These are phyloP conservation scores for Colletotrichum zoysiae DNA, from an alignment of 2,329 filamentous ascomycete genomes.

Conservation along the genomic window DNA sequence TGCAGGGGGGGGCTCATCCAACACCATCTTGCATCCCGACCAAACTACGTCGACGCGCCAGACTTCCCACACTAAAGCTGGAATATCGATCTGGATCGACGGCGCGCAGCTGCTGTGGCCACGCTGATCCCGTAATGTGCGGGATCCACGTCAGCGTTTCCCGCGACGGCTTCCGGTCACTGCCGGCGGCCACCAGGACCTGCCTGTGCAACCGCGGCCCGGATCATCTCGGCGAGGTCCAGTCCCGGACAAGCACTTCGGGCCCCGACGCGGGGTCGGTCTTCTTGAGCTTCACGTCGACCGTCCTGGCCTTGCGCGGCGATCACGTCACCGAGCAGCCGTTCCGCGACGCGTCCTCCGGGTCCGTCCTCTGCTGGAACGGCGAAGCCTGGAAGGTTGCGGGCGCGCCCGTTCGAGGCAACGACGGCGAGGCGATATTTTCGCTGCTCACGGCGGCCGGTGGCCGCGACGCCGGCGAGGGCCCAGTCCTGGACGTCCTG, in stretches of 20 bases:
- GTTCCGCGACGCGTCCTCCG: slow-evolving; percentile 66
- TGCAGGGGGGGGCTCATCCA: not conserved
- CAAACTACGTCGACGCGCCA: not conserved
- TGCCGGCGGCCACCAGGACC: slow-evolving; percentile 55
- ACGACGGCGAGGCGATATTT: slow-evolving; percentile 83
- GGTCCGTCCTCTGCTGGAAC: slow-evolving; percentile 92
- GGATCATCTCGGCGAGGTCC: slow-evolving; percentile 65
- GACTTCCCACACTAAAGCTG: not conserved
- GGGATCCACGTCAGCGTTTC: slow-evolving; percentile 70
- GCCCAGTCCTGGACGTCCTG: slow-evolving; percentile 64
- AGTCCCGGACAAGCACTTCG: slow-evolving; percentile 47
- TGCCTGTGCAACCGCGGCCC: slow-evolving; percentile 69
- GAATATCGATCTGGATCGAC: not conserved
- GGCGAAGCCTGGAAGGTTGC: slow-evolving; percentile 91
- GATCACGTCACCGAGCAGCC: slow-evolving; percentile 79
- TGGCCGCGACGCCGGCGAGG: slow-evolving; percentile 45
- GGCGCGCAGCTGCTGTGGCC: not conserved
- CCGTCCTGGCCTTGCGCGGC: slow-evolving; percentile 91
- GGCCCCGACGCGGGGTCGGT: slow-evolving; percentile 48
- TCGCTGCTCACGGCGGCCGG: slow-evolving; percentile 64
- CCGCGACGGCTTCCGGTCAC: slow-evolving; percentile 47
- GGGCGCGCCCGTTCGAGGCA: slow-evolving; percentile 71
- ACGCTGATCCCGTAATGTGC: slow-evolving; percentile 62
- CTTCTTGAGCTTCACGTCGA: slow-evolving; percentile 78
- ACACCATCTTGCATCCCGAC: not conserved